These are phyloP conservation scores for Phytophthora agathidicida DNA, from an alignment of 352 stramenopile species.

Conservation along the genomic window DNA sequence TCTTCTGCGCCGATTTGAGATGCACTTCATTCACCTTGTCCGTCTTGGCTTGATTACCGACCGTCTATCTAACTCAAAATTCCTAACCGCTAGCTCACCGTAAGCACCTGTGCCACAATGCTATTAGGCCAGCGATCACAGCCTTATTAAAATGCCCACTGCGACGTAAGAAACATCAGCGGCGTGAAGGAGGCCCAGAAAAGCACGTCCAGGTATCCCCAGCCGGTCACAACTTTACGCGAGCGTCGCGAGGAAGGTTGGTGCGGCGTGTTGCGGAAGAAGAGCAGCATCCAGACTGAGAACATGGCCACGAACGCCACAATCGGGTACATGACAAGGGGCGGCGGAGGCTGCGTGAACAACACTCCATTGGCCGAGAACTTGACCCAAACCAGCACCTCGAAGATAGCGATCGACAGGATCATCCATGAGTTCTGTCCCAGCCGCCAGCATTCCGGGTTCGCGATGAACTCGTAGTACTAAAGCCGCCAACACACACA, in stretches of 20 bases:
- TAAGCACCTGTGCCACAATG: too few species aligned
- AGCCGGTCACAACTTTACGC: slow-evolving; percentile 40
- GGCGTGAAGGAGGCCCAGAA: slow-evolving; percentile 88
- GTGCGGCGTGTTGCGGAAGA: slow-evolving; percentile 49
- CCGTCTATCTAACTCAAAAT: slow-evolving; percentile 12
- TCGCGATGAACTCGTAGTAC: slow-evolving; percentile 89
- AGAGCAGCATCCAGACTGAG: slow-evolving; percentile 78
- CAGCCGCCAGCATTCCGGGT: slow-evolving; percentile 74
- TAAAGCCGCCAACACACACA: slow-evolving; percentile 14
- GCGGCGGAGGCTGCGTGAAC: slow-evolving; percentile 62
- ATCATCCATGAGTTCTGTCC: slow-evolving; percentile 89
- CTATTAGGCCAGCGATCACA: too few species aligned
- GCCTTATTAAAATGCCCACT: slow-evolving; percentile 88
- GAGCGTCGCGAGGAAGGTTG: slow-evolving; percentile 17
- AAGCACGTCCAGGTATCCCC: slow-evolving; percentile 78
- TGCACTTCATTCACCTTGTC: too few species aligned
- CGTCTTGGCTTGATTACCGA: too few species aligned
- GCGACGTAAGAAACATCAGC: slow-evolving; percentile 74
- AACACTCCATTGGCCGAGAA: slow-evolving; percentile 68
- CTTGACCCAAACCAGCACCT: slow-evolving; percentile 85
- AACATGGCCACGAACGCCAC: slow-evolving; percentile 71
- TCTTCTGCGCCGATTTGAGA: too few species aligned
- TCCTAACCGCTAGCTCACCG: too few species aligned
- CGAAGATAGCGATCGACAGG: slow-evolving; percentile 74
- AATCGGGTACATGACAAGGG: slow-evolving; percentile 63